Base-by-base conservation (phyloP, 2,329 filamentous ascomycete species). In the Dothidotthia symphoricarpi region DNA sequence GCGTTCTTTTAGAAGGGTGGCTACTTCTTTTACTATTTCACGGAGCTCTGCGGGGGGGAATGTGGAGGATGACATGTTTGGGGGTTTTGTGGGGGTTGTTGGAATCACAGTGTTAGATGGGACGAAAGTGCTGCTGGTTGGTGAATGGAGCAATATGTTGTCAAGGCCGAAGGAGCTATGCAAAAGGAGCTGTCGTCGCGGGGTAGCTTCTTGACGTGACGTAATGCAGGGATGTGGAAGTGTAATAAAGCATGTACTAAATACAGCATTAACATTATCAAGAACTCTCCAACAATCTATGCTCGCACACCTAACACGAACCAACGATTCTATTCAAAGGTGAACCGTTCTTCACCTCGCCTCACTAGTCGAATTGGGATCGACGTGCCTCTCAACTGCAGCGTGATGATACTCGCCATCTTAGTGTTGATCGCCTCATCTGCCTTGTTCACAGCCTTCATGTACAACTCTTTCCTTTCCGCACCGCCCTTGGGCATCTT, bases 281-380 rank as follows among this genome's bases (percentile, higher is more conserved):
- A n/a, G n/a, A n/a, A n/a, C n/a, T n/a, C n/a, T n/a, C n/a, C n/a
- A n/a, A n/a, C n/a, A n/a, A n/a, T n/a, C n/a, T n/a, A n/a, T n/a
- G n/a, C n/a, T n/a, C n/a, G n/a, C n/a, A n/a, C n/a, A n/a, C n/a
- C n/a, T n/a, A n/a, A n/a, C n/a, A n/a, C n/a, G n/a, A n/a, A n/a
- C n/a, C n/a, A n/a, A n/a, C n/a, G n/a, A n/a, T n/a, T n/a, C n/a
- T 9, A 27, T 39, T 9, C 34, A 0, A 33, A 14, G 1, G 22
- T 28, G 15, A 90, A 89, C 55, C 76, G 76, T 73, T 90, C 87
- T 47, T 77, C 67, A 0, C 86, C 86, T 50, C 83, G 79, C 68
- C 70, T 80, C 8, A 87, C 82, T 48, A 91, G 66, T 47, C 85
- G 69, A 27, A 91, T 69, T 0, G 83, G 82, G 24, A 91, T 79